These are phyloP conservation scores for Stylosanthes scabra DNA, from an alignment of 331 rosid species.

Conservation along the genomic window DNA sequence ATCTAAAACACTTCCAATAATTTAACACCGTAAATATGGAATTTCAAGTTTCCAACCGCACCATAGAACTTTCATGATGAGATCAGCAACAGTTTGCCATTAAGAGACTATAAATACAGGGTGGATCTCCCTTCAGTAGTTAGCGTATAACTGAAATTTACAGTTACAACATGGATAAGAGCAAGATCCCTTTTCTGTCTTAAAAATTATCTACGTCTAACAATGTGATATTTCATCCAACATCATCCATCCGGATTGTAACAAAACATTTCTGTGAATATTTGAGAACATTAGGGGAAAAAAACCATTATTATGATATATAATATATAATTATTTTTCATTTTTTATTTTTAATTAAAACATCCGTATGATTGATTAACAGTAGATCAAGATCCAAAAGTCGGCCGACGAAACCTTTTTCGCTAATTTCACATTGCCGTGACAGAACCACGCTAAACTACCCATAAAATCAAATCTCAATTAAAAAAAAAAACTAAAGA, in stretches of 20 bases:
- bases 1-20: no score
- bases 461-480: background rate
- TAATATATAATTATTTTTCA: background rate
- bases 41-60: background rate
- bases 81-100: background rate
- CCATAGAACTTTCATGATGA: background rate
- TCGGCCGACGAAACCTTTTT: background rate
- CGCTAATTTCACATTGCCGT: background rate
- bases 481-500: no score
- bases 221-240: background rate
- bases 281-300: background rate
- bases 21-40: background rate
- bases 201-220: background rate
- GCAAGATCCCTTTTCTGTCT: background rate
- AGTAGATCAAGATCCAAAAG: constrained; percentile 1
- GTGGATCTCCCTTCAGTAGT: background rate
- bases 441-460: background rate
- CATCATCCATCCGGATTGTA: background rate
- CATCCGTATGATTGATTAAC: background rate
- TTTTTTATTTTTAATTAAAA: background rate
- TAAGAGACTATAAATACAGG: background rate
- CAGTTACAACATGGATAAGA: background rate
- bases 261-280: background rate
- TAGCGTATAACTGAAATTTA: background rate
- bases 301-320: background rate